Base-by-base conservation (phyloP, 164 flowering plant species). In the Platanus orientalis region DNA sequence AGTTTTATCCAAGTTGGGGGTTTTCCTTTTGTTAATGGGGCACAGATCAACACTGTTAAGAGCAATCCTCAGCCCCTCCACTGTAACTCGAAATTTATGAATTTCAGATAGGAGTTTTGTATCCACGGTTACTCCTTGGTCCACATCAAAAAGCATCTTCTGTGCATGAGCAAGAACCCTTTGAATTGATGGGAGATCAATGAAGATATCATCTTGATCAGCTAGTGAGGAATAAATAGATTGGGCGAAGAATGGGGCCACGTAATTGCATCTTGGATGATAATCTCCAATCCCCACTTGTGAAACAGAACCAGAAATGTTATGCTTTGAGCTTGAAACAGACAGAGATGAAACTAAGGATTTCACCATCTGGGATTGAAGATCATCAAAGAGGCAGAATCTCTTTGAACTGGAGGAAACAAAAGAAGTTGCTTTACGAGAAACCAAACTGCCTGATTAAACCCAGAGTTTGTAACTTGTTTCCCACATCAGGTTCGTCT, bases 31-130 rank as follows among this genome's bases (percentile, higher is more conserved):
- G 25, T 51, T 50, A 4, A 75, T 57, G 14, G 89, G 81, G 30
- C 79, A 54, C 28, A 87, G 75, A 34, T 88, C 96, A 17, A 81
- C 79, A 70, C 71, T 71, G 61, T 83, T 94, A 23, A 89, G 58
- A 52, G 87, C 88, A 36, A 91, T 75, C 68, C 97, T 80, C 62
- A 91, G 53, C 20, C 90, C 91, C 77, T 94, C 98, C 54, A 89
- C 86, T 26, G 96, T 96, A 73, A 94, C 63, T 53, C 79, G 76
- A 44, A 91, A 91, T 17, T 78, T 75, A 52, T 75, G 83, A 65
- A 86, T 87, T 64, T 86, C 96, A 28, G 83, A 84, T 19, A 94
- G 57, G 21, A 75, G 60, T 36, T 68, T 40, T 5, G 68, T 24
- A 57, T 91, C 85, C 49, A 94, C 79, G 62, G 14, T 29, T 71